phyloP scores from a whole-genome alignment of 208 protist species.

The Leishmania aethiopica region DNA sequence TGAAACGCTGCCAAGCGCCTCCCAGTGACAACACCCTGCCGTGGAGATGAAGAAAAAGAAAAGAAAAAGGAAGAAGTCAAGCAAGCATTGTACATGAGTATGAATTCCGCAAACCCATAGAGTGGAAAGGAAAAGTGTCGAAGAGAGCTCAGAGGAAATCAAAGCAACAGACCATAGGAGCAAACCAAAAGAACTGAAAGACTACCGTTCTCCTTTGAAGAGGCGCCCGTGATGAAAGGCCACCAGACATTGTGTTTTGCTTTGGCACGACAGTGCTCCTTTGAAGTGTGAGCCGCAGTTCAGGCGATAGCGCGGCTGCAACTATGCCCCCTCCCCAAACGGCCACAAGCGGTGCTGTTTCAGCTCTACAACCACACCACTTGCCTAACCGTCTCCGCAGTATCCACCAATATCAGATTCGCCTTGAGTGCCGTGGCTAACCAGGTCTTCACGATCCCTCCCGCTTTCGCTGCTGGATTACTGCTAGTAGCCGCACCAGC shows the following conservation, averaged over 20 bases:
- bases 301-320: background rate
- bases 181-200: background rate
- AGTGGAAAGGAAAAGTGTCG: background rate
- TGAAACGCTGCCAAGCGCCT: background rate
- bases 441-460: constrained; percentile 18
- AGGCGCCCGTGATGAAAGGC: background rate
- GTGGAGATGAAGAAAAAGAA: background rate
- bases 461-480: constrained; percentile 25
- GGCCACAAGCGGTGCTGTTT: background rate
- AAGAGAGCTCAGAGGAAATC: background rate
- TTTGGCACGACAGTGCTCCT: background rate
- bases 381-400: background rate
- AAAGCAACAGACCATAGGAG: background rate
- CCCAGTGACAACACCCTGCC: background rate
- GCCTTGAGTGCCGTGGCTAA: background rate
- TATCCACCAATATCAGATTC: background rate
- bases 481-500: constrained; percentile 20
- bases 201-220: background rate
- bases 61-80: background rate
- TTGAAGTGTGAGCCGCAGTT: background rate
- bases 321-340: background rate
- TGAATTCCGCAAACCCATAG: background rate
- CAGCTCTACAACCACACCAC: background rate
- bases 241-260: background rate
- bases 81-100: constrained; percentile 9